Evolutionary conservation across 305 asterid genomes (phyloP).

Genomic region (Fraxinus nigra): DNA sequence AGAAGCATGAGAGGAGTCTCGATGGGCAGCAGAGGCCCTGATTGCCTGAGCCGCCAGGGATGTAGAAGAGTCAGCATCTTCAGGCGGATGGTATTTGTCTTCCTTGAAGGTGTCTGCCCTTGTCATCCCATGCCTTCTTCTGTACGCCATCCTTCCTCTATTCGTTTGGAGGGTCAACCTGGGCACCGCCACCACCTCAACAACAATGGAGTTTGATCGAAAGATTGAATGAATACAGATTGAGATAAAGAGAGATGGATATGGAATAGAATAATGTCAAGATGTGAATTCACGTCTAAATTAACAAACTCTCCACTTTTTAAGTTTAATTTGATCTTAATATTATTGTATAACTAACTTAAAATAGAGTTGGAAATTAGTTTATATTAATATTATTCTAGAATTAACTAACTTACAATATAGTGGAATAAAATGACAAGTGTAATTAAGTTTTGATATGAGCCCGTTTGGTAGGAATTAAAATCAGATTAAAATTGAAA

Average conservation of each 20-base stretch:
- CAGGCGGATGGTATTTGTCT: constrained; percentile 27
- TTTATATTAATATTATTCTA: too few relatives aligned
- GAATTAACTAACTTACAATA: not conserved
- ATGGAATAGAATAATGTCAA: not conserved
- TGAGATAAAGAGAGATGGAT: not conserved
- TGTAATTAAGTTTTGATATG: too few relatives aligned
- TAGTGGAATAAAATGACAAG: not conserved
- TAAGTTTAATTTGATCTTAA: not conserved
- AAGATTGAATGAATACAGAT: not conserved
- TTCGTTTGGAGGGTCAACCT: not conserved
- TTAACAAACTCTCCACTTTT: constrained; percentile 1
- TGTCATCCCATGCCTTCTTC: constrained; percentile 57
- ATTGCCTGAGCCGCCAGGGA: constrained; percentile 71
- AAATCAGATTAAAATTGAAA: too few relatives aligned
- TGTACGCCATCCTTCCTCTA: constrained; percentile 45
- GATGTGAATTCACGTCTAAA: not conserved
- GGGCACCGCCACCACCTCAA: not conserved
- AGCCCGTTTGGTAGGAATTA: too few relatives aligned
- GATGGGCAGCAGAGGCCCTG: constrained; percentile 56
- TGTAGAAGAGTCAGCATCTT: constrained; percentile 28
- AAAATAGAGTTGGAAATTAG: not conserved
- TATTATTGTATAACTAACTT: not conserved
- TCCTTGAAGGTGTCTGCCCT: constrained; percentile 62
- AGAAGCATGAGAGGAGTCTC: constrained; percentile 43
- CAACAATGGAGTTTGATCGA: not conserved